These are phyloP conservation scores for Crepidotus variabilis DNA, from an alignment of 768 basidiomycete species.

Conservation along the genomic window DNA sequence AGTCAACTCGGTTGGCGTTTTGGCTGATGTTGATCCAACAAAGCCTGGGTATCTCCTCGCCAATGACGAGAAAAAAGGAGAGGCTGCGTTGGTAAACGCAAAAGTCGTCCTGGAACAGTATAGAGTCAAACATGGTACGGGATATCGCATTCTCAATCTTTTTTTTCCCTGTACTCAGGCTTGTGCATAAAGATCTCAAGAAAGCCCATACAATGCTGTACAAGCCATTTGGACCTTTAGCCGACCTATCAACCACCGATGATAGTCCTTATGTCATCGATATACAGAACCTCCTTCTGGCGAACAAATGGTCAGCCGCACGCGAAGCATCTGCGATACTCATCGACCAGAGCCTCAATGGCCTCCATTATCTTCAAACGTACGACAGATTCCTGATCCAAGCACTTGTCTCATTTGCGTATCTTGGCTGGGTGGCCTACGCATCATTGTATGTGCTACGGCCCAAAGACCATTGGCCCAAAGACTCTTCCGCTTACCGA, in stretches of 20 bases:
- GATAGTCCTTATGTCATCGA: constrained; percentile 28
- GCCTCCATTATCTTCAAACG: constrained; percentile 78
- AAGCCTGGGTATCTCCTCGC: constrained; percentile 55
- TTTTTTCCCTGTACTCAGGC: not conserved
- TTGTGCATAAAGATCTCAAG: constrained; percentile 50
- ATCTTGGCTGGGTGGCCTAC: constrained; percentile 76
- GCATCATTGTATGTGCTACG: constrained; percentile 55
- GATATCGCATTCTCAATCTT: not conserved
- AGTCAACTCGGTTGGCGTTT: constrained; percentile 76
- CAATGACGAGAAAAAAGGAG: constrained; percentile 50
- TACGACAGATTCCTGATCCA: constrained; percentile 77
- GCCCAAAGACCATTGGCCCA: constrained; percentile 22
- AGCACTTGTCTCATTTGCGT: constrained; percentile 64
- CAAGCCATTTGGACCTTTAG: constrained; percentile 52
- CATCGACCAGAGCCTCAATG: constrained; percentile 50
- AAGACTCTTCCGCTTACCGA: not conserved
- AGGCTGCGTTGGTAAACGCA: constrained; percentile 60
- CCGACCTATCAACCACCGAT: constrained; percentile 22
- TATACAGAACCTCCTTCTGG: constrained; percentile 44
- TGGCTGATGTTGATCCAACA: constrained; percentile 69
- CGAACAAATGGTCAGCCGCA: constrained; percentile 43
- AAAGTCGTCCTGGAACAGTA: constrained; percentile 77
- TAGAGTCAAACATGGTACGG: constrained; percentile 67
- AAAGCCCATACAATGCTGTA: constrained; percentile 55
- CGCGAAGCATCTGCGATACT: constrained; percentile 47